phyloP scores from a whole-genome alignment of 768 basidiomycete species.

The Tubosaeta sp. region DNA sequence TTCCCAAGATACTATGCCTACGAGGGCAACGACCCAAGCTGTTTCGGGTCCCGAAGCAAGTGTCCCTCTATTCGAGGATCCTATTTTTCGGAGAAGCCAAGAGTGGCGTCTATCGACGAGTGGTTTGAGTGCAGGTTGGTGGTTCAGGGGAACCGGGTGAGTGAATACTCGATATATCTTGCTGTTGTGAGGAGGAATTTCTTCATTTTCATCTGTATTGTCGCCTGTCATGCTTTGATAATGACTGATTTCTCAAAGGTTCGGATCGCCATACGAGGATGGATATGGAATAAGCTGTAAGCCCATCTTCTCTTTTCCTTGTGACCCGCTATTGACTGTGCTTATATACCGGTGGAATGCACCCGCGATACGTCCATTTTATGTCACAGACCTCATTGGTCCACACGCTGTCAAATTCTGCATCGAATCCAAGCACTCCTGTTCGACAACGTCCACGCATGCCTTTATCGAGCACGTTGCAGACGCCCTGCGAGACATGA shows the following conservation, averaged over 20 bases:
- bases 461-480: conserved; percentile 58
- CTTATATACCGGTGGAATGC: background rate
- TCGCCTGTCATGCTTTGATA: background rate
- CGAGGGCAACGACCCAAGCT: background rate
- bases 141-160: conserved; percentile 86
- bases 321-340: background rate
- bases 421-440: conserved; percentile 83
- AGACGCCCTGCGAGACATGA: conserved; percentile 68
- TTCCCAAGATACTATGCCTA: background rate
- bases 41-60: background rate
- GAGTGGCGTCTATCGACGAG: conserved; percentile 90
- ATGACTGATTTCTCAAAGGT: conserved; percentile 37
- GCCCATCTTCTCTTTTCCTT: conserved; percentile 20
- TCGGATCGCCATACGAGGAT: conserved; percentile 76
- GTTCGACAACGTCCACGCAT: conserved; percentile 63
- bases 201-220: background rate
- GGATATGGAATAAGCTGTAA: conserved; percentile 94
- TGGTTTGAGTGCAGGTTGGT: conserved; percentile 78
- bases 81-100: conserved; percentile 66
- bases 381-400: conserved; percentile 67
- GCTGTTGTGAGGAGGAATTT: background rate
- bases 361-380: background rate
- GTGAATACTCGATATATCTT: conserved; percentile 10
- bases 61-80: conserved; percentile 68
- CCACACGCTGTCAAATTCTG: conserved; percentile 84